Evolutionary conservation across 139 green algal species (phyloP).

Genomic region (Volvox reticuliferus): DNA sequence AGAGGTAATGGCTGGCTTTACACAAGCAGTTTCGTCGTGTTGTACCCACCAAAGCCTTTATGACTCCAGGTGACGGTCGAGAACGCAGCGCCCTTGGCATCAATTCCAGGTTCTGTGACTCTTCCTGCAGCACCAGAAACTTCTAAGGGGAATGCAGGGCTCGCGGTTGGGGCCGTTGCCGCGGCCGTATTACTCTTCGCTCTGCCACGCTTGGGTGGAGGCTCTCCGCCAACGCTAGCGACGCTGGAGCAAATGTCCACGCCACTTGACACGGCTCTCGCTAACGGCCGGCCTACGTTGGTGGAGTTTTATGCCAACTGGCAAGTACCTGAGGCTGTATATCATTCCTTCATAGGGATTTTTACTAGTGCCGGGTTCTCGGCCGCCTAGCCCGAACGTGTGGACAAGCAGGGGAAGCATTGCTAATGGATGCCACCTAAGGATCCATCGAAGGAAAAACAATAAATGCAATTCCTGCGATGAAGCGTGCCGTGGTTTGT

Average conservation of each 20-base stretch:
- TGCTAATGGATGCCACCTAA: too few relatives aligned
- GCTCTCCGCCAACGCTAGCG: conserved; percentile 68
- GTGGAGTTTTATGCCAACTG: conserved; percentile 98
- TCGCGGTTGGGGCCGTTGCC: conserved; percentile 73
- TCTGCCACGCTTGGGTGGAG: conserved; percentile 55
- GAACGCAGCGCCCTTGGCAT: background rate
- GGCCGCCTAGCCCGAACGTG: too few relatives aligned
- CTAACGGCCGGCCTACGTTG: conserved; percentile 88
- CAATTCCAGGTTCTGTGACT: background rate
- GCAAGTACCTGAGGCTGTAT: conserved; percentile 58
- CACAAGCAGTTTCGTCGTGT: background rate
- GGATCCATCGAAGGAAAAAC: too few relatives aligned
- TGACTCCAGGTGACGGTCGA: background rate
- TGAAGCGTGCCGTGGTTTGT: too few relatives aligned
- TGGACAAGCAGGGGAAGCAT: too few relatives aligned
- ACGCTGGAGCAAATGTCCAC: conserved; percentile 74
- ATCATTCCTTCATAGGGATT: background rate
- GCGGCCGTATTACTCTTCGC: conserved; percentile 75
- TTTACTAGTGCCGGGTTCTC: too few relatives aligned
- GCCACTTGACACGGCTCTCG: conserved; percentile 82
- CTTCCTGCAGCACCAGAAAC: background rate
- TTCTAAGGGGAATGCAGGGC: background rate
- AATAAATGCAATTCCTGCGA: too few relatives aligned
- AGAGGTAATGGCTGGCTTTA: background rate
- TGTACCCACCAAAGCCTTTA: background rate